A percentile compares a stretch with the other conserved stretches of the same genome.
phyloP scores from a whole-genome alignment of 2,329 filamentous ascomycete genomes.

The Sporothrix luriei region DNA sequence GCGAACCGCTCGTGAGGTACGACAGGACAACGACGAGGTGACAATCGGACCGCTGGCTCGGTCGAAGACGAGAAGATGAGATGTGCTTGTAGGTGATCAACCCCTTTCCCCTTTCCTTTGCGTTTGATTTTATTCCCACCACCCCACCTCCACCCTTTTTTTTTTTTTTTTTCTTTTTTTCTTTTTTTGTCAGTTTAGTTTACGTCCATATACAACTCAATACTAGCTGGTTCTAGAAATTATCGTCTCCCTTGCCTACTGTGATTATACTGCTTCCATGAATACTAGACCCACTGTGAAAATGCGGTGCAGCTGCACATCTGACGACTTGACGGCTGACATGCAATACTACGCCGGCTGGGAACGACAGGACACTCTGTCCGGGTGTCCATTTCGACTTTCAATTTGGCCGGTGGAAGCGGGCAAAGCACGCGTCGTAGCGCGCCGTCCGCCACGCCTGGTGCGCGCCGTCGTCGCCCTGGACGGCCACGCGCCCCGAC shows the following conservation, averaged over 20 bases:
- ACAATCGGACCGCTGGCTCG: neutral
- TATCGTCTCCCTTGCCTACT: too few species aligned
- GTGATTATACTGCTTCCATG: too few species aligned
- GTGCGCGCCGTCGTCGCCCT: neutral
- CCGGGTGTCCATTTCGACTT: too few species aligned
- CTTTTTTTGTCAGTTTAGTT: neutral
- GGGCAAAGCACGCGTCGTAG: neutral
- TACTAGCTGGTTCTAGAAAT: too few species aligned
- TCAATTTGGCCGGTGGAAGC: too few species aligned
- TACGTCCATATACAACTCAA: neutral
- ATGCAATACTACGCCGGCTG: too few species aligned
- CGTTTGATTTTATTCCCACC: neutral
- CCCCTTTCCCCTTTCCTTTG: neutral
- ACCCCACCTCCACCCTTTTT: neutral
- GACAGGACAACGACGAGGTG: neutral
- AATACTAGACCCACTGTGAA: too few species aligned
- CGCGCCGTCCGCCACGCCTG: slow-evolving; percentile 1
- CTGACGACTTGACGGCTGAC: too few species aligned
- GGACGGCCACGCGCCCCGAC: neutral
- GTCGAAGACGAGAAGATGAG: neutral
- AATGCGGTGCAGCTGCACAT: too few species aligned
- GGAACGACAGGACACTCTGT: too few species aligned
- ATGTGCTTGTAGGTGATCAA: neutral
- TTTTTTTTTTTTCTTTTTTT: neutral
- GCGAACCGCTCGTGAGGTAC: too few species aligned